These are phyloP conservation scores for Meira miltonrushii DNA, from an alignment of 1,284 basidiomycete species.

Conservation along the genomic window DNA sequence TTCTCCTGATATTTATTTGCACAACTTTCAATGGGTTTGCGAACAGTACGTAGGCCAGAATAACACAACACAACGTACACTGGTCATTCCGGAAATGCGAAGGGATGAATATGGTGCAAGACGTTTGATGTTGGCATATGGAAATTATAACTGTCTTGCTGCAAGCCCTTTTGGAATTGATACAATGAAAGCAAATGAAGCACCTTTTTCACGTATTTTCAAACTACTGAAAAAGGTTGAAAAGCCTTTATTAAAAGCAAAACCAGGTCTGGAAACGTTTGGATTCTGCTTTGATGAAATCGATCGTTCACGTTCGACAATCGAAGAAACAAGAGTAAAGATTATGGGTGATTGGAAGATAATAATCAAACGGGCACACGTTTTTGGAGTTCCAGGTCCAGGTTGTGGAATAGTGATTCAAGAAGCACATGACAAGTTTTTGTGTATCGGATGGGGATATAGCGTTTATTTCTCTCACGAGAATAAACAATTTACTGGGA, in stretches of 20 bases:
- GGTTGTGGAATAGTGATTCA: not conserved
- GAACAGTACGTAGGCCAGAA: not conserved
- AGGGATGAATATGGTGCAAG: not conserved
- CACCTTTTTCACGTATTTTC: not conserved
- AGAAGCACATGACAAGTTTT: not conserved
- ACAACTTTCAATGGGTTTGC: conserved; percentile 6
- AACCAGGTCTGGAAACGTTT: not conserved
- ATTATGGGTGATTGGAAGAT: not conserved
- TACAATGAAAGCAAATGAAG: not conserved
- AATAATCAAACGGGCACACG: not conserved
- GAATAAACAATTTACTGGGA: not conserved
- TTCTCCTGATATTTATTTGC: conserved; percentile 9
- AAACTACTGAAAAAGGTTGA: not conserved
- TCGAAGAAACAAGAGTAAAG: not conserved
- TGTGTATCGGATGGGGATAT: not conserved
- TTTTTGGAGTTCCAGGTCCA: not conserved
- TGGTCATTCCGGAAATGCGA: not conserved
- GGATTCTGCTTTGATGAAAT: conserved; percentile 2
- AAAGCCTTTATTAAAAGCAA: not conserved
- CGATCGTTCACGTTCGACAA: not conserved
- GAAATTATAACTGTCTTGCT: not conserved
- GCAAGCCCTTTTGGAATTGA: not conserved
- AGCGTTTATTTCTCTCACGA: not conserved
- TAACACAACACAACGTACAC: not conserved
- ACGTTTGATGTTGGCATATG: not conserved